Base-by-base conservation (phyloP, 345 rosid species). In the Acer yangbiense region DNA sequence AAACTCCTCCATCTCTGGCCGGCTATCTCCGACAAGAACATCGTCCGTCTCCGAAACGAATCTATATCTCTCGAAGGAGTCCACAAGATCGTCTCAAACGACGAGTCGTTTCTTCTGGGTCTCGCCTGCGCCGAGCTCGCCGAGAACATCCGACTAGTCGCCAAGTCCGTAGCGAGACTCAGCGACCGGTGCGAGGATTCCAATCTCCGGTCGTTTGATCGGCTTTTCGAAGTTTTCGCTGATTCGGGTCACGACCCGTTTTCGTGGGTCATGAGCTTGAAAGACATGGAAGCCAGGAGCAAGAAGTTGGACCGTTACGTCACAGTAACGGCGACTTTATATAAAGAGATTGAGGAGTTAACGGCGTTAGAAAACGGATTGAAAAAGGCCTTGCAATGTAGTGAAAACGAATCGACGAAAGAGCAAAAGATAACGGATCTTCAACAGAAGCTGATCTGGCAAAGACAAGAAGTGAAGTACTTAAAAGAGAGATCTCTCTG, bases 271-370 rank as follows among this genome's bases (percentile, higher is more conserved):
- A 72, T 93, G 77, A 86, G 76, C 69, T 75, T 18, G 29, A 92
- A 89, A 72, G 98, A 94, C 1, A 89, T 90, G 82, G 99, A 94
- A 71, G 83, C 87, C 8, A 79, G 78, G 68, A 85, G 77, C 83
- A 93, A 85, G 90, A 97, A 86, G 86, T 84, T 92, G 90, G 98
- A 94, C 80, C 84, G 92, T 81, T 92, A 85, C 73, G 90, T 92
- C 61, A 79, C 88, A 3, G 82, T 86, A 61, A 94, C 98, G 46
- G 90, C 92, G 3, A 85, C 89, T 57, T 83, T 97, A 70, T 86
- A 85, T 62, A 91, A 84, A 85, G 97, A 91, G 81, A 92, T 93
- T 87, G 98, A 97, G 80, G 99, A 94, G 85, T 85, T 97, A 41
- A 69, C 91, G 9, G 73, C 61, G 1, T 25, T 88, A 46, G 97